Conservation (phyloP, 129 eudicot genomes). For the Helichrysum umbraculigerum region DNA sequence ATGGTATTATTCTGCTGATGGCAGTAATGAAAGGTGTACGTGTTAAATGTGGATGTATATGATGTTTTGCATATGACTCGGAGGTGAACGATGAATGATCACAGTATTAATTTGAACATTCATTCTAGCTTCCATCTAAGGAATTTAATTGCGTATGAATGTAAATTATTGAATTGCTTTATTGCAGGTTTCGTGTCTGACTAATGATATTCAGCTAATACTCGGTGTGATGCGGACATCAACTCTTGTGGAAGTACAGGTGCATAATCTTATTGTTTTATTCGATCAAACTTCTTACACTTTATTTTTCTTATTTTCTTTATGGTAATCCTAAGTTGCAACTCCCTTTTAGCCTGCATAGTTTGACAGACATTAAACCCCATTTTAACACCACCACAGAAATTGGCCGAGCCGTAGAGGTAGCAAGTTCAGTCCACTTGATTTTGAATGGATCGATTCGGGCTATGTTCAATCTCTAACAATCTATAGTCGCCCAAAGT, state of each 20-base stretch:
- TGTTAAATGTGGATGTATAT: not conserved
- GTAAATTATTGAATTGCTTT: constrained; percentile 5
- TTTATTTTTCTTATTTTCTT: not conserved
- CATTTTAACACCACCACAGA: not conserved
- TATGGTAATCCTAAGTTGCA: not conserved
- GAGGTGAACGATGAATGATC: not conserved
- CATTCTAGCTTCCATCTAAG: not conserved
- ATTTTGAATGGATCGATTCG: not conserved
- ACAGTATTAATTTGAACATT: not conserved
- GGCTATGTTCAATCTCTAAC: not conserved
- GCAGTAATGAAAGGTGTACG: not conserved
- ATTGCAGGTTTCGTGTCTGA: constrained; percentile 53
- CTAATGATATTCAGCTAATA: constrained; percentile 50
- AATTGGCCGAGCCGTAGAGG: not conserved
- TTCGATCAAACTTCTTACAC: not conserved
- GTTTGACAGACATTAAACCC: not conserved
- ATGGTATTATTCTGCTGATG: no score
- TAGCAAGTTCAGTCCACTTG: not conserved
- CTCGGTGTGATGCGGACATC: constrained; percentile 52
- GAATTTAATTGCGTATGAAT: not conserved
- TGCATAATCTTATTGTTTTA: constrained; percentile 14
- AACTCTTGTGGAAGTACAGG: constrained; percentile 63
- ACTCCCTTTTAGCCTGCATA: not conserved
- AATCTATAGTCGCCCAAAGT: not conserved
- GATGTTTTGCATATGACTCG: not conserved